Conservation (phyloP, 1,139 yeast species). For the Arxiozyma bovina region DNA sequence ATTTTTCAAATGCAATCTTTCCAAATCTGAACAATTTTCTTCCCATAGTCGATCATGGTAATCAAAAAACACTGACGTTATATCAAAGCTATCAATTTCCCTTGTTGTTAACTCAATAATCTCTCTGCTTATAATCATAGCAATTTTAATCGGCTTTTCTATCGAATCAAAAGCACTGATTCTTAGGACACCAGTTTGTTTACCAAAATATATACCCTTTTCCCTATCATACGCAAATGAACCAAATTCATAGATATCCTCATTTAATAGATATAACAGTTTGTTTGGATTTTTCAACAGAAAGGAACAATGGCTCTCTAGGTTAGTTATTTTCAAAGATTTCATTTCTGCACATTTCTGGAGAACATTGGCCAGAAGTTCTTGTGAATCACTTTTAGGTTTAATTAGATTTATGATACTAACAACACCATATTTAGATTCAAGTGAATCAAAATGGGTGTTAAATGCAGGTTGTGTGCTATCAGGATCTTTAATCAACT, state of each 20-base stretch:
- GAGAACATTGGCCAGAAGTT: constrained; percentile 34
- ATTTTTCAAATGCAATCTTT: constrained; percentile 34
- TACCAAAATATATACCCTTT: constrained; percentile 45
- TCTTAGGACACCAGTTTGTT: constrained; percentile 61
- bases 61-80: constrained; percentile 37
- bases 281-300: constrained; percentile 36
- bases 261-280: constrained; percentile 34
- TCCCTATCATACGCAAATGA: constrained; percentile 52
- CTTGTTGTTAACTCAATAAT: constrained; percentile 51
- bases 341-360: constrained; percentile 27
- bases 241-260: constrained; percentile 50
- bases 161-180: constrained; percentile 61
- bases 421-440: constrained; percentile 54
- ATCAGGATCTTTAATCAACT: constrained; percentile 51
- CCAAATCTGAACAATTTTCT: constrained; percentile 45
- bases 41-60: constrained; percentile 56
- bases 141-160: constrained; percentile 51
- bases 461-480: constrained; percentile 58
- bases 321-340: constrained; percentile 29
- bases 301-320: constrained; percentile 30
- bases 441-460: constrained; percentile 51
- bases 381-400: constrained; percentile 34
- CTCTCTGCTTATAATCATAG: constrained; percentile 52
- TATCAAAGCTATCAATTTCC: constrained; percentile 37
- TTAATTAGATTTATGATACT: constrained; percentile 49